These are phyloP conservation scores for Pseudonectria foliicola DNA, from an alignment of 2,329 filamentous ascomycete species.

Conservation along the genomic window DNA sequence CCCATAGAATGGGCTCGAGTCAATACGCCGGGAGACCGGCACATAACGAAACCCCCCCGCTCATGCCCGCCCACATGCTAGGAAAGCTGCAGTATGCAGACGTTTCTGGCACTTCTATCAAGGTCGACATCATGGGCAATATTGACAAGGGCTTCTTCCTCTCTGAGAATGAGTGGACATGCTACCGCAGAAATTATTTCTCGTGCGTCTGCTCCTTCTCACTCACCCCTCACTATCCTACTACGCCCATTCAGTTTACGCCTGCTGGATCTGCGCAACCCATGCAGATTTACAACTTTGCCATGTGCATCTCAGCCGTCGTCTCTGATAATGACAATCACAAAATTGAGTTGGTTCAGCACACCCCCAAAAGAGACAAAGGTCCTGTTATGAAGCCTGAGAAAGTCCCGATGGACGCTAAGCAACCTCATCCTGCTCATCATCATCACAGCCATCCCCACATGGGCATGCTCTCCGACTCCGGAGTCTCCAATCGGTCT, in stretches of 20 bases:
- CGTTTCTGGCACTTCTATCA: slow-evolving; percentile 42
- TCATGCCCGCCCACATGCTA: slow-evolving; percentile 42
- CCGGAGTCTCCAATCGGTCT: slow-evolving; percentile 20
- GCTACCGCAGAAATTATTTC: slow-evolving; percentile 88
- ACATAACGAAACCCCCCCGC: slow-evolving; percentile 43
- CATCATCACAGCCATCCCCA: slow-evolving; percentile 41
- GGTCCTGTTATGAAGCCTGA: slow-evolving; percentile 71
- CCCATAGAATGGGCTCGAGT: slow-evolving; percentile 42
- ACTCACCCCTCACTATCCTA: slow-evolving; percentile 50
- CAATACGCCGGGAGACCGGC: slow-evolving; percentile 28
- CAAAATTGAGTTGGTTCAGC: slow-evolving; percentile 76
- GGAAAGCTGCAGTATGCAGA: slow-evolving; percentile 58
- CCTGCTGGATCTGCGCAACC: slow-evolving; percentile 44
- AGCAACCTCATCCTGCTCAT: slow-evolving; percentile 48
- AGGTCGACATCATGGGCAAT: slow-evolving; percentile 67
- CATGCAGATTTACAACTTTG: slow-evolving; percentile 65
- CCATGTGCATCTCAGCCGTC: slow-evolving; percentile 77
- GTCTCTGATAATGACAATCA: slow-evolving; percentile 72
- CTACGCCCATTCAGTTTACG: slow-evolving; percentile 44
- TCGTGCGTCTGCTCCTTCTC: slow-evolving; percentile 74
- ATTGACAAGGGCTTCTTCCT: slow-evolving; percentile 89
- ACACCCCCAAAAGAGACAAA: slow-evolving; percentile 87
- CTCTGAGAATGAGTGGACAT: slow-evolving; percentile 79
- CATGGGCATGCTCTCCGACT: slow-evolving; percentile 37
- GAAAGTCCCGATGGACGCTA: slow-evolving; percentile 60